Percentiles rank a stretch among this genome's conserved stretches.
phyloP scores from a whole-genome alignment of 768 basidiomycete genomes.

The Suillus decipiens region DNA sequence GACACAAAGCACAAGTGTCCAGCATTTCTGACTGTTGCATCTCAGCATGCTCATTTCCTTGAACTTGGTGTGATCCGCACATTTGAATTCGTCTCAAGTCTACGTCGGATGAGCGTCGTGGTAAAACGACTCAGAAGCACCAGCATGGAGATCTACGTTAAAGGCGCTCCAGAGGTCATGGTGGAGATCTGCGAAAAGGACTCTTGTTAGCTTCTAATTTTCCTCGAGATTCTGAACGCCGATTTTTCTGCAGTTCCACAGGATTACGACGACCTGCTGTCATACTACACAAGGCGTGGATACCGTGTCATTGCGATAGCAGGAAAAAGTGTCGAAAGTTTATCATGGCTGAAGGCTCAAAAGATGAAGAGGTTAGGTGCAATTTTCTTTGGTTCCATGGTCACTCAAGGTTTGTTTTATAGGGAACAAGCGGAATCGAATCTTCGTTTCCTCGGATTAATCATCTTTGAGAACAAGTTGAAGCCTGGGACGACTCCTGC shows the following conservation, averaged over 20 bases:
- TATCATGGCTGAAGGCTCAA: slow-evolving; percentile 98
- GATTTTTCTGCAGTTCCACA: slow-evolving; percentile 67
- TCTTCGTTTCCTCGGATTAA: slow-evolving; percentile 88
- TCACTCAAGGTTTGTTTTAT: slow-evolving; percentile 4
- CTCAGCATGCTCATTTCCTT: slow-evolving; percentile 92
- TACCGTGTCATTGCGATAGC: slow-evolving; percentile 98
- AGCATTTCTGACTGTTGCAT: slow-evolving; percentile 7
- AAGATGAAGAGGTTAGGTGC: slow-evolving; percentile 81
- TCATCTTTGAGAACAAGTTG: slow-evolving; percentile 98
- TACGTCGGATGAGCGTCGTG: slow-evolving; percentile 96
- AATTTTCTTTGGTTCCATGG: slow-evolving; percentile 7
- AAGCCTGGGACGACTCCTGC: slow-evolving; percentile 91
- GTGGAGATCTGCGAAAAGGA: slow-evolving; percentile 87
- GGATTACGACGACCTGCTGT: slow-evolving; percentile 94
- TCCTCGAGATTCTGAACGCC: slow-evolving; percentile 17
- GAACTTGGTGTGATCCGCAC: slow-evolving; percentile 95
- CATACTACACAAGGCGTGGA: slow-evolving; percentile 95
- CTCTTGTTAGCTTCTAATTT: slow-evolving; percentile 62
- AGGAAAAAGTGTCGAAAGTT: slow-evolving; percentile 89
- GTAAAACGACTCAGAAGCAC: slow-evolving; percentile 92
- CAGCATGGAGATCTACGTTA: slow-evolving; percentile 98
- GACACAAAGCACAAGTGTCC: neutral
- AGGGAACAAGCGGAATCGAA: slow-evolving; percentile 95
- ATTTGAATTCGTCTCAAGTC: slow-evolving; percentile 93
- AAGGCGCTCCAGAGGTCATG: slow-evolving; percentile 99